Conservation (phyloP, 108 stramenopile genomes). For the Pseudonitzschia multiseries region DNA sequence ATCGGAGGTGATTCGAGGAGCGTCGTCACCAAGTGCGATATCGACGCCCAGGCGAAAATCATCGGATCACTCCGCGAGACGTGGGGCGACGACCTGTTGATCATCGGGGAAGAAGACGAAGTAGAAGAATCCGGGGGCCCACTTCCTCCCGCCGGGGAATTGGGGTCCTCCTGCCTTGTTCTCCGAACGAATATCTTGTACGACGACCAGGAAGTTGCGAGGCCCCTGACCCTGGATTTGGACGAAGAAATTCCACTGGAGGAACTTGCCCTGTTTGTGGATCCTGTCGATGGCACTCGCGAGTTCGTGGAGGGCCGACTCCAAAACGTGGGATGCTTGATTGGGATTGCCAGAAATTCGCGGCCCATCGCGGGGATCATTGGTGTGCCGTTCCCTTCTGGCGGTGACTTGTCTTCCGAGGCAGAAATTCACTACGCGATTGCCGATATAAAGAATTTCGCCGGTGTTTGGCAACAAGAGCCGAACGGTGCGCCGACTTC, state of each 20-base stretch:
- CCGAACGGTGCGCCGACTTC: too few relatives aligned
- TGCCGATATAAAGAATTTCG: slow-evolving; percentile 39
- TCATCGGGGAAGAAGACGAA: slow-evolving; percentile 60
- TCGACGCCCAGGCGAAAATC: slow-evolving; percentile 53
- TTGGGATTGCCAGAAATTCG: slow-evolving; percentile 65
- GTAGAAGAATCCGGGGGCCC: neutral
- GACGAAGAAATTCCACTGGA: slow-evolving; percentile 41
- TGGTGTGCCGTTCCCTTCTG: slow-evolving; percentile 66
- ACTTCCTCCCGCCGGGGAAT: neutral
- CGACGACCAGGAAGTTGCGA: slow-evolving; percentile 1
- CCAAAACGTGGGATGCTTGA: slow-evolving; percentile 69
- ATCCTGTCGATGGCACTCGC: slow-evolving; percentile 83
- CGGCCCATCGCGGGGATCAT: slow-evolving; percentile 69
- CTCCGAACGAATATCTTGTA: neutral
- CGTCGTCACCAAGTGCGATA: slow-evolving; percentile 59
- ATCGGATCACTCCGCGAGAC: slow-evolving; percentile 26
- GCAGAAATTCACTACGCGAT: slow-evolving; percentile 51
- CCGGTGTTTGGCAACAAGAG: slow-evolving; percentile 20
- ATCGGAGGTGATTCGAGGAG: slow-evolving; percentile 48
- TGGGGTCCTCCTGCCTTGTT: neutral
- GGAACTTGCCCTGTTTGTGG: slow-evolving; percentile 62
- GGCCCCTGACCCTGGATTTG: neutral
- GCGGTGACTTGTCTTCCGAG: slow-evolving; percentile 24
- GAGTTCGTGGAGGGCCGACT: slow-evolving; percentile 84
- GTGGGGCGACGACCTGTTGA: slow-evolving; percentile 39